phyloP scores from a whole-genome alignment of 352 stramenopile species.

The Phytophthora pistaciae region DNA sequence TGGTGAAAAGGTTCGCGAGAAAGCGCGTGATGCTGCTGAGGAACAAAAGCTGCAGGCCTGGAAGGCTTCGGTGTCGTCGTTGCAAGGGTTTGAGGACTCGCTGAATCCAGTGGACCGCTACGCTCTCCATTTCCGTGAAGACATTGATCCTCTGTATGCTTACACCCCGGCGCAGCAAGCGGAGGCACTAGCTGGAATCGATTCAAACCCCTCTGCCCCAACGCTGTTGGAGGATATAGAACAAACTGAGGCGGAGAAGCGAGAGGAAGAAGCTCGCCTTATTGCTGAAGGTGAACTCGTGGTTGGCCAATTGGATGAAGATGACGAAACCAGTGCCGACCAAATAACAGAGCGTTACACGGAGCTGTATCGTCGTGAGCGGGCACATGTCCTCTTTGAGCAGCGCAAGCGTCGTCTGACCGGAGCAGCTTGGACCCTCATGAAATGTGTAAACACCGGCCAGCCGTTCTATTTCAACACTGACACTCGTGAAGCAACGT shows the following conservation, averaged over 20 bases:
- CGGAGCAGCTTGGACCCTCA: slow-evolving; percentile 64
- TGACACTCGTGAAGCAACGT: slow-evolving; percentile 94
- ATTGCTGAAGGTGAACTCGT: slow-evolving; percentile 82
- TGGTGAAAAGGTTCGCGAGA: slow-evolving; percentile 75
- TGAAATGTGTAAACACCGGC: slow-evolving; percentile 72
- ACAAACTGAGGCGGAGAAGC: slow-evolving; percentile 70
- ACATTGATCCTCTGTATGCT: slow-evolving; percentile 89
- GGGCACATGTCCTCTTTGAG: slow-evolving; percentile 63
- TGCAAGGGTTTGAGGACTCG: slow-evolving; percentile 92
- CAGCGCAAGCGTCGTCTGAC: slow-evolving; percentile 64
- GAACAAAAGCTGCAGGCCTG: slow-evolving; percentile 93
- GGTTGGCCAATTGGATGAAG: slow-evolving; percentile 48
- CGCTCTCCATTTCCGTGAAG: slow-evolving; percentile 92
- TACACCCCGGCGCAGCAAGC: slow-evolving; percentile 55
- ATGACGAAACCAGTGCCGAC: slow-evolving; percentile 20
- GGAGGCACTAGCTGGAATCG: slow-evolving; percentile 33
- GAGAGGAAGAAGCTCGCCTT: slow-evolving; percentile 60
- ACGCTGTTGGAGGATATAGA: slow-evolving; percentile 63
- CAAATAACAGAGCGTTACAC: slow-evolving; percentile 43
- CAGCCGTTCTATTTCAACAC: slow-evolving; percentile 95
- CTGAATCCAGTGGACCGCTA: slow-evolving; percentile 95
- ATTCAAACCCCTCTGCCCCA: slow-evolving; percentile 21
- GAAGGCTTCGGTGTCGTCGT: slow-evolving; percentile 78
- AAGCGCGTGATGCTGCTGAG: slow-evolving; percentile 92
- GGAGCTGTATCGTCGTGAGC: slow-evolving; percentile 69